phyloP scores from a whole-genome alignment of 352 stramenopile species.

The Phytophthora rubi region DNA sequence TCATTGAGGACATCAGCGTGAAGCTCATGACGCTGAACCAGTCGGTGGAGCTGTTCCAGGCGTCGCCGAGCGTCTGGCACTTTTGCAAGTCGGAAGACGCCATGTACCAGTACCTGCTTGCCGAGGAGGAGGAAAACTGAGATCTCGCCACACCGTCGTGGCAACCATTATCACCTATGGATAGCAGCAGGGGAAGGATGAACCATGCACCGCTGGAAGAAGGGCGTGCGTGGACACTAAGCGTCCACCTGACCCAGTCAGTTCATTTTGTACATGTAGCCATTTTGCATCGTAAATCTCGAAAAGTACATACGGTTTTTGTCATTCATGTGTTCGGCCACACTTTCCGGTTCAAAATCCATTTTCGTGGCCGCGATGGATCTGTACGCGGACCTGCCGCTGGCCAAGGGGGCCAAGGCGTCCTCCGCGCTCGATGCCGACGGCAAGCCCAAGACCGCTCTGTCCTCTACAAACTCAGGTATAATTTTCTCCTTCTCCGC shows the following conservation, averaged over 20 bases:
- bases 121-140: constrained; percentile 69
- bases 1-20: constrained; percentile 79
- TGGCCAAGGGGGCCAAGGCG: constrained; percentile 64
- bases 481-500: not conserved
- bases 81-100: constrained; percentile 85
- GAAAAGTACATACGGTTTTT: constrained; percentile 24
- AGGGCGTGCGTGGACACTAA: constrained; percentile 18
- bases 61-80: constrained; percentile 77
- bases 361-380: constrained; percentile 50
- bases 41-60: constrained; percentile 74
- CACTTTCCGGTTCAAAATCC: constrained; percentile 8
- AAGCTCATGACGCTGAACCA: constrained; percentile 72
- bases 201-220: not conserved
- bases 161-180: not conserved
- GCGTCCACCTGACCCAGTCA: constrained; percentile 3
- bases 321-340: constrained; percentile 9
- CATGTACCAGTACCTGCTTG: constrained; percentile 80
- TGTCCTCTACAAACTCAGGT: constrained; percentile 43
- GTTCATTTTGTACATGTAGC: constrained; percentile 38
- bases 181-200: constrained; percentile 8
- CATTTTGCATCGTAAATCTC: constrained; percentile 22
- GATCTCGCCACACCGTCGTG: not conserved
- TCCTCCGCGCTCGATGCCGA: constrained; percentile 56
- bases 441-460: constrained; percentile 50
- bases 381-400: constrained; percentile 79